Percentiles rank a stretch among this genome's conserved stretches.
Evolutionary conservation across 176 grass and related monocot species (phyloP).

Genomic region (Areca catechu): DNA sequence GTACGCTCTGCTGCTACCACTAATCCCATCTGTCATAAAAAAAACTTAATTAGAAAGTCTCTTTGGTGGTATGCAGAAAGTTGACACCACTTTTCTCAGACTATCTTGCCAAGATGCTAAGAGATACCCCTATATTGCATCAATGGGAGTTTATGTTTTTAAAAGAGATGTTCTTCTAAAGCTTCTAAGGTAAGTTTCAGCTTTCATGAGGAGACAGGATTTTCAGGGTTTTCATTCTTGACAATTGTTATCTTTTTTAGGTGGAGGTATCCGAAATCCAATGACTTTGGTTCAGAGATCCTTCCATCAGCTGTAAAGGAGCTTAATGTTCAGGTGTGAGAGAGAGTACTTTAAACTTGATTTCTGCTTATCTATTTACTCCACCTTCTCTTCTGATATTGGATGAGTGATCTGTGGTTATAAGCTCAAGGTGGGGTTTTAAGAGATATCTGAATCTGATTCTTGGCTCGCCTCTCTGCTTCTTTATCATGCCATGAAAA

Average conservation of each 20-base stretch:
- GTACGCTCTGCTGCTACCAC: too few relatives aligned
- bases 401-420: too few relatives aligned
- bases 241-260: slow-evolving; percentile 17
- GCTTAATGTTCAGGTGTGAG: slow-evolving; percentile 43
- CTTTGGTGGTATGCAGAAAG: slow-evolving; percentile 34
- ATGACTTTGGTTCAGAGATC: slow-evolving; percentile 75
- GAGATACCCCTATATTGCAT: slow-evolving; percentile 55
- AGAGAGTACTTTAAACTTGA: background rate
- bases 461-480: slow-evolving; percentile 1
- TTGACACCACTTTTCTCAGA: slow-evolving; percentile 36
- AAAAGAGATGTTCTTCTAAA: slow-evolving; percentile 51
- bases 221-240: background rate
- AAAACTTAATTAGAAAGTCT: too few relatives aligned
- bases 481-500: background rate
- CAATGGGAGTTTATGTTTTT: slow-evolving; percentile 83
- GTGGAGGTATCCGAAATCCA: slow-evolving; percentile 45
- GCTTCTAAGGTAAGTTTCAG: slow-evolving; percentile 45
- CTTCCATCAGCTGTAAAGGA: slow-evolving; percentile 53
- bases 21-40: too few relatives aligned
- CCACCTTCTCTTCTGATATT: too few relatives aligned
- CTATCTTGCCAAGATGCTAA: slow-evolving; percentile 19
- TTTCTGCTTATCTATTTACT: too few relatives aligned
- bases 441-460: too few relatives aligned
- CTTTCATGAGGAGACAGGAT: background rate
- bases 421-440: too few relatives aligned